Evolutionary conservation across 768 basidiomycete species (phyloP).

Genomic region (Infundibulicybe gibba): DNA sequence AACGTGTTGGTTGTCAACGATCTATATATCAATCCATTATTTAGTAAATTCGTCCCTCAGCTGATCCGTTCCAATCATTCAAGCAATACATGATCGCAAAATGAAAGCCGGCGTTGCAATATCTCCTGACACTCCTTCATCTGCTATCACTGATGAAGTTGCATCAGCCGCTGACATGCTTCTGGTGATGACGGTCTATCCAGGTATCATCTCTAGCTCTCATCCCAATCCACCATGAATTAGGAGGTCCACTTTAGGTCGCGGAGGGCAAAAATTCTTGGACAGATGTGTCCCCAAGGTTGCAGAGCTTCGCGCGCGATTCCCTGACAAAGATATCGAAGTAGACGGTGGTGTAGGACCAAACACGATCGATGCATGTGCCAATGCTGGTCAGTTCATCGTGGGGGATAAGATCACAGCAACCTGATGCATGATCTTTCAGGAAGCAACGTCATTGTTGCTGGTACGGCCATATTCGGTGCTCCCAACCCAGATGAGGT

Average conservation of each 20-base stretch:
- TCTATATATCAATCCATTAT: constrained; percentile 1
- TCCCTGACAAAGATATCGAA: constrained; percentile 94
- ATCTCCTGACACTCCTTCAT: constrained; percentile 90
- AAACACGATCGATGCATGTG: constrained; percentile 83
- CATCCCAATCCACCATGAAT: neutral
- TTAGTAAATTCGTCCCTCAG: constrained; percentile 23
- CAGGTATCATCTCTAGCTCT: constrained; percentile 43
- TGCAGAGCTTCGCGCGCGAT: constrained; percentile 80
- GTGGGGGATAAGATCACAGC: neutral
- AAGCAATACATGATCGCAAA: constrained; percentile 71
- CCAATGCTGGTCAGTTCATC: constrained; percentile 67
- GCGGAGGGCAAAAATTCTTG: constrained; percentile 95
- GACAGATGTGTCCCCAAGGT: constrained; percentile 93
- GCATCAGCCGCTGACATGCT: constrained; percentile 89
- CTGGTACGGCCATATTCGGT: constrained; percentile 93
- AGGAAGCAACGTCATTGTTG: constrained; percentile 99
- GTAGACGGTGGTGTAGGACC: constrained; percentile 98
- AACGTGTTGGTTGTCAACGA: constrained; percentile 51
- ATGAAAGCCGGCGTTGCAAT: constrained; percentile 98
- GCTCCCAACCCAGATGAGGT: constrained; percentile 76
- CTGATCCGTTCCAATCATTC: constrained; percentile 75
- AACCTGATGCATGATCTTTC: neutral
- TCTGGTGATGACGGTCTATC: constrained; percentile 97
- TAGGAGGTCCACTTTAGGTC: constrained; percentile 44
- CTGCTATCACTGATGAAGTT: constrained; percentile 82